These are phyloP conservation scores for Tephrocybe sp. DNA, from an alignment of 768 basidiomycete genomes.

Conservation along the genomic window DNA sequence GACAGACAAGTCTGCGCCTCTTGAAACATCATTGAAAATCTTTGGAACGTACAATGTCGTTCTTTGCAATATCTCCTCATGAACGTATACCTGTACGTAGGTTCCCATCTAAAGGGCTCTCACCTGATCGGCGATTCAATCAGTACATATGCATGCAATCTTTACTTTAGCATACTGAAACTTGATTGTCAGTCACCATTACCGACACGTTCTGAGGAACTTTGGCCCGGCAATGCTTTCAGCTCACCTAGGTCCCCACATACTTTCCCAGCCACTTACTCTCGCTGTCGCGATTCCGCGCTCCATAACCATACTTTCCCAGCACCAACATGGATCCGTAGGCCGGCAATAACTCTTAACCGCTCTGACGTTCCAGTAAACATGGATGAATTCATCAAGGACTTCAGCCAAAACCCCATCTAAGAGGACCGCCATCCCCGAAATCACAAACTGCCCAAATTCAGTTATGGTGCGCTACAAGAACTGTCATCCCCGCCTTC, in stretches of 20 bases:
- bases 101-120: too few species aligned
- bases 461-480: conserved; percentile 26
- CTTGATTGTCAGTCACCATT: neutral
- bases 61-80: conserved; percentile 20
- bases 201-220: neutral
- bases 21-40: conserved; percentile 22
- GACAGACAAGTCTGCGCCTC: conserved; percentile 17
- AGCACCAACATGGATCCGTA: conserved; percentile 31
- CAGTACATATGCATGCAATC: too few species aligned
- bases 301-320: conserved; percentile 25
- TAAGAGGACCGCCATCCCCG: conserved; percentile 12
- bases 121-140: too few species aligned
- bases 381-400: conserved; percentile 23
- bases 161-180: too few species aligned
- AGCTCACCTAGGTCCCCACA: conserved; percentile 16
- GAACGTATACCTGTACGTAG: conserved; percentile 9
- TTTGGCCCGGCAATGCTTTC: conserved; percentile 5
- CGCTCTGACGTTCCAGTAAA: conserved; percentile 12
- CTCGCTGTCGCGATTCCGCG: neutral
- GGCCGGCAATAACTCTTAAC: conserved; percentile 12
- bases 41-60: conserved; percentile 26
- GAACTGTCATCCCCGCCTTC: conserved; percentile 20
- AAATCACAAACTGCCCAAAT: neutral
- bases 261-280: conserved; percentile 27
- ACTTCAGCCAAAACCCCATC: conserved; percentile 24